phyloP scores from a whole-genome alignment of 768 basidiomycete genomes.

The Hypholoma sublateritium region DNA sequence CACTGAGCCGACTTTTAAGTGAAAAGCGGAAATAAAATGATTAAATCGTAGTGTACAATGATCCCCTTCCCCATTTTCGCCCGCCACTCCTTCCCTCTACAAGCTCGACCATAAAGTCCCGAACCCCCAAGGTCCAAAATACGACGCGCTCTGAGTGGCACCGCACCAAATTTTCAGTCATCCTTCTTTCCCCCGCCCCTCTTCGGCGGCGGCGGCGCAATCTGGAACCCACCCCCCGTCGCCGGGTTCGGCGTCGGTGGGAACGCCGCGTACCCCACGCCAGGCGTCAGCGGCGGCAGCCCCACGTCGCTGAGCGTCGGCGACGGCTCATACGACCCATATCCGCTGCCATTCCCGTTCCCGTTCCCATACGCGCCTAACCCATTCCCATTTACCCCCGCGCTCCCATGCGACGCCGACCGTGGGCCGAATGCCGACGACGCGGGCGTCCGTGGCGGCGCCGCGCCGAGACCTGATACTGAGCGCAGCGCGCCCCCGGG shows the following conservation, averaged over 20 bases:
- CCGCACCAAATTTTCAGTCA: slow-evolving; percentile 23
- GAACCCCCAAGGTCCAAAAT: too few relatives aligned
- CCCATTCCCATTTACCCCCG: slow-evolving; percentile 1
- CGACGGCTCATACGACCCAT: slow-evolving; percentile 12
- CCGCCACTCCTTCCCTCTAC: background rate
- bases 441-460: slow-evolving; percentile 1
- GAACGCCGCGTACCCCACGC: slow-evolving; percentile 29
- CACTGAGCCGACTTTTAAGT: too few relatives aligned
- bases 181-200: slow-evolving; percentile 32
- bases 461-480: background rate
- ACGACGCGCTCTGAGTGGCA: background rate
- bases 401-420: slow-evolving; percentile 8
- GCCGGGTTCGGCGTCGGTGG: slow-evolving; percentile 31
- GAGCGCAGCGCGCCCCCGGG: background rate
- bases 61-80: background rate
- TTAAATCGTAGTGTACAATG: background rate
- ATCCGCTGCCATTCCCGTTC: slow-evolving; percentile 17
- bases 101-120: background rate
- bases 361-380: slow-evolving; percentile 5
- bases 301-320: slow-evolving; percentile 16
- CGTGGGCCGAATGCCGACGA: background rate
- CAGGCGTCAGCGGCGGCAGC: slow-evolving; percentile 33
- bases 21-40: background rate
- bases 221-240: slow-evolving; percentile 26
- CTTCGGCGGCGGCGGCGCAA: slow-evolving; percentile 24